Evolutionary conservation across 805 yeast species (phyloP).

Genomic region (Metschnikowia dekortorum): DNA sequence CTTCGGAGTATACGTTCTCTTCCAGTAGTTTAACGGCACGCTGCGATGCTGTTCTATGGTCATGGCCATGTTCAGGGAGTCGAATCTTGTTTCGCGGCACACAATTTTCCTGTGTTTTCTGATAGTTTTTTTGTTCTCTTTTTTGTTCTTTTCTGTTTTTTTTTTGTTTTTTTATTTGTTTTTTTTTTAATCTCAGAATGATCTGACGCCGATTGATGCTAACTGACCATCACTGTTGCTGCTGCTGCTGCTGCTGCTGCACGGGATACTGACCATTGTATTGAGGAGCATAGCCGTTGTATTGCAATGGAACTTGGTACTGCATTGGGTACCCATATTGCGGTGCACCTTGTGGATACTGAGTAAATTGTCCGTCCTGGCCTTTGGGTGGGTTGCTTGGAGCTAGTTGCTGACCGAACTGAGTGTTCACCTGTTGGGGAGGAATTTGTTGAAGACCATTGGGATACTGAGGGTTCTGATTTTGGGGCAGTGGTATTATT

Average conservation of each 20-base stretch:
- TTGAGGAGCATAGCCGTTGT: constrained; percentile 25
- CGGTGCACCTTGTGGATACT: constrained; percentile 12
- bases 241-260: constrained; percentile 19
- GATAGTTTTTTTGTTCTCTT: too few relatives aligned
- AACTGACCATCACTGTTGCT: constrained; percentile 2
- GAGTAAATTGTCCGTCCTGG: constrained; percentile 13
- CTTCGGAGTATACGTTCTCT: neutral
- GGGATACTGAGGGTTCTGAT: constrained; percentile 1
- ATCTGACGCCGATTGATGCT: neutral
- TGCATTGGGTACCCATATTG: constrained; percentile 19
- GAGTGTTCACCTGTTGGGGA: constrained; percentile 4
- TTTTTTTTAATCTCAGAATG: constrained; percentile 4
- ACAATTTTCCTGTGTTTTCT: neutral
- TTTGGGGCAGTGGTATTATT: neutral
- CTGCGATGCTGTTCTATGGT: too few relatives aligned
- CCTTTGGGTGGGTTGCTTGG: constrained; percentile 6
- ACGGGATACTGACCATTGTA: constrained; percentile 20
- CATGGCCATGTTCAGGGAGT: too few relatives aligned
- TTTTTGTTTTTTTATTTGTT: constrained; percentile 2
- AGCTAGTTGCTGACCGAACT: constrained; percentile 3
- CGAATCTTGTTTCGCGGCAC: neutral
- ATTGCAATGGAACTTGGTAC: constrained; percentile 21
- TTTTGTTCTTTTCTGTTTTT: neutral
- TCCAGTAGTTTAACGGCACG: neutral
- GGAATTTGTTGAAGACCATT: constrained; percentile 9